phyloP scores from a whole-genome alignment of 148 eudicot species.

The Vaccinium macrocarpon region DNA sequence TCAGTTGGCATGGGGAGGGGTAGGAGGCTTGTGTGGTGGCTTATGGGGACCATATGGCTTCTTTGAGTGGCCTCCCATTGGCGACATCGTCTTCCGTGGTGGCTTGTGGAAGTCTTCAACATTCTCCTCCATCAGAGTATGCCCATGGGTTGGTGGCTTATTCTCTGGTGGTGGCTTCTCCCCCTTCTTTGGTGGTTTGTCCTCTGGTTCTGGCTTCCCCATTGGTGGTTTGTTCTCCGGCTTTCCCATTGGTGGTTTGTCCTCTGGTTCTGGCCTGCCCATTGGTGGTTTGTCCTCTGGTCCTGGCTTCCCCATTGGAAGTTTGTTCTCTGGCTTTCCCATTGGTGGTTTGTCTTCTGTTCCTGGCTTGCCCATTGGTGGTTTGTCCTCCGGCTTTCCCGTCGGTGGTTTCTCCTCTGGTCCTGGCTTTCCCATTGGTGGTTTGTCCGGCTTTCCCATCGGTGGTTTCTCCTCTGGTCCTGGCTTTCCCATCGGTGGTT shows the following conservation, averaged over 20 bases:
- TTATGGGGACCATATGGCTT: conserved; percentile 12
- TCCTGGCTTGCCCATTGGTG: background rate
- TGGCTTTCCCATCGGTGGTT: background rate
- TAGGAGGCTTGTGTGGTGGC: conserved; percentile 5
- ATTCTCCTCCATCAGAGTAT: background rate
- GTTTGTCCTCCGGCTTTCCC: background rate
- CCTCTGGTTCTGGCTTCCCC: too few species aligned
- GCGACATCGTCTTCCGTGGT: background rate
- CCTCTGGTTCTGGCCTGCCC: too few species aligned
- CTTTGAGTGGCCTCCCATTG: background rate
- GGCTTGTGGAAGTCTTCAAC: conserved; percentile 1
- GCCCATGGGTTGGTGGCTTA: conserved; percentile 9
- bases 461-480: background rate
- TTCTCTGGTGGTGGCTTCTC: conserved; percentile 2
- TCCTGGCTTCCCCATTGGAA: background rate
- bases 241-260: too few species aligned
- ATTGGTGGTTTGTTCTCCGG: too few species aligned
- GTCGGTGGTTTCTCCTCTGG: background rate
- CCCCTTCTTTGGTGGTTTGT: background rate
- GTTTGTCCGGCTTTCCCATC: background rate
- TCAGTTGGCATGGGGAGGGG: conserved; percentile 12
- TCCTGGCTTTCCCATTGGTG: background rate
- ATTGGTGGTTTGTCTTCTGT: background rate
- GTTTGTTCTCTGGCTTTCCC: background rate
- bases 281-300: background rate